Evolutionary conservation across 2,329 filamentous ascomycete genomes (phyloP).

Genomic region (Colletotrichum cereale): DNA sequence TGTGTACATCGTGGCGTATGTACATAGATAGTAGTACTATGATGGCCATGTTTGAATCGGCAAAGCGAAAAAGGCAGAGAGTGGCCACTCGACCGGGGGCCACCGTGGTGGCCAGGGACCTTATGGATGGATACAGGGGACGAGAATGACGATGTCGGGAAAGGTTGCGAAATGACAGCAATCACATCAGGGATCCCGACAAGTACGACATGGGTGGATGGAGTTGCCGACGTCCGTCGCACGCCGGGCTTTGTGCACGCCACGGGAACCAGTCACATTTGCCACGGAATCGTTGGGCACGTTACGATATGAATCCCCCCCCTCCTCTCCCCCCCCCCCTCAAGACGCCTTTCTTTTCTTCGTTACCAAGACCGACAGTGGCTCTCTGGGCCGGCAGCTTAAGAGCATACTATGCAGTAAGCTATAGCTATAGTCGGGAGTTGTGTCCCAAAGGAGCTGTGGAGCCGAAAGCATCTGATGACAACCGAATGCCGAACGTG

Average conservation of each 20-base stretch:
- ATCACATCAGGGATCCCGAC: constrained; percentile 6
- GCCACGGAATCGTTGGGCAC: not conserved
- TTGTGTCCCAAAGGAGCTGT: constrained; percentile 30
- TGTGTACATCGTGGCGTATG: too few species aligned
- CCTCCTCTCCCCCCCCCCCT: constrained; percentile 1
- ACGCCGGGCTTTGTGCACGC: constrained; percentile 20
- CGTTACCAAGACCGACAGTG: constrained; percentile 9
- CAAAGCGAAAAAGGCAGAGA: constrained; percentile 7
- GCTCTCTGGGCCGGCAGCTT: constrained; percentile 14
- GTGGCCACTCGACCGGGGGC: not conserved
- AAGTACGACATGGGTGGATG: constrained; percentile 6
- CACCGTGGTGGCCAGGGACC: not conserved
- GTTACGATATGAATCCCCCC: constrained; percentile 20
- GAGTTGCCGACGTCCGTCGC: constrained; percentile 23
- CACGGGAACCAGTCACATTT: constrained; percentile 2
- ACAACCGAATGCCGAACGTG: constrained; percentile 41
- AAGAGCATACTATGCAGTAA: constrained; percentile 27
- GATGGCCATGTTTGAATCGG: constrained; percentile 4
- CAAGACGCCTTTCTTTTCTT: constrained; percentile 11
- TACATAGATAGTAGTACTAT: too few species aligned
- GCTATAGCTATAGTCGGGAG: constrained; percentile 29
- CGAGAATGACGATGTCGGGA: constrained; percentile 10
- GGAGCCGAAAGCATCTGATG: constrained; percentile 38
- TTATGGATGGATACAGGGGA: not conserved
- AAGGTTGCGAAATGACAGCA: constrained; percentile 9